Base-by-base conservation (phyloP, 345 rosid species). In the Hibiscus mutabilis region DNA sequence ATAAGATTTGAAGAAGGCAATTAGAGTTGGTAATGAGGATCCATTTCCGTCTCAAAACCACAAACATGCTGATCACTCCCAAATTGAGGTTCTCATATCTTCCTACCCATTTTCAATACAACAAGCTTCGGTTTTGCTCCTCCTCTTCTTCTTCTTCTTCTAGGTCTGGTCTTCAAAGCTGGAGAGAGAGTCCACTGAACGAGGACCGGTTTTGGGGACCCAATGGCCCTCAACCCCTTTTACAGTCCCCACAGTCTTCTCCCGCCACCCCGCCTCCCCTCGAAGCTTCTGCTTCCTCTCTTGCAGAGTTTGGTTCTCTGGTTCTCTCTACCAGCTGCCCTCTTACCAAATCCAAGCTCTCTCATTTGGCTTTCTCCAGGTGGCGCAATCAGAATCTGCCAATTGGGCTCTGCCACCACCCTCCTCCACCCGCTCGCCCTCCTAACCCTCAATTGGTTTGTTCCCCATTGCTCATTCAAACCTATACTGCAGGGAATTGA, bases 161-260 rank as follows among this genome's bases (percentile, higher is more conserved):
- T 37, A 90, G 97, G 93, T 75, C 87, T 37, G 92, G 95, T 75
- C 95, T 88, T 15, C 75, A 79, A 4, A 37, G 79, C n/a, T 91
- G 96, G 98, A 83, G 95, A 58, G 75, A 79, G 44, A 81, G 82
- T 73, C 83, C 92, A 9, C 78, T 86, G 42, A 90, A 87, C 74
- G 84, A 85, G 80, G 79, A 84, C 68, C 88, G 93, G 47, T 77
- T 76, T 69, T 94, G 97, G 97, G 98, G 95, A 74, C 86, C 85
- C 71, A 75, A 66, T 2, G 96, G 98, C 60, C 96, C 98, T 0
- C 66, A 79, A 68, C 82, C 82, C 52, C 69, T 71, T 40, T 76
- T 72, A 40, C 46, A 24, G 4, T 53, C 79, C 7, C 53, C 56
- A 3, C 69, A 68, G 47, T 69, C 5, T 0, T 72, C 13, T 22